phyloP scores from a whole-genome alignment of 1,139 yeast genomes.

The Debaryomyces sp. region DNA sequence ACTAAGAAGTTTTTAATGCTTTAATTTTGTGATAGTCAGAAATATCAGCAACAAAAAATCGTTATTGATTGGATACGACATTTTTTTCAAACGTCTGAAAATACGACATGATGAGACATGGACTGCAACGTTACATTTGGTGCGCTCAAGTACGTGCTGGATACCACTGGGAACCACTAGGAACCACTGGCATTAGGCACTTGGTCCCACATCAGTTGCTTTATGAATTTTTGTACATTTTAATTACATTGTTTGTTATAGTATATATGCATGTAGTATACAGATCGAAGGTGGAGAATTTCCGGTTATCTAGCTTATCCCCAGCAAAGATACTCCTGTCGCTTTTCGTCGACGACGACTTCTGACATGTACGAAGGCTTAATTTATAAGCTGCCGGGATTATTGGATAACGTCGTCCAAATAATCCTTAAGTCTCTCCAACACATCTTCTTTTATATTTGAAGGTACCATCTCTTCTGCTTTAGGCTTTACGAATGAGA shows the following conservation, averaged over 20 bases:
- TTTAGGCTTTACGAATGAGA: slow-evolving; percentile 58
- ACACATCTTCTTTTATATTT: slow-evolving; percentile 59
- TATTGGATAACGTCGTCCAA: slow-evolving; percentile 55
- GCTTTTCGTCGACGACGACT: neutral
- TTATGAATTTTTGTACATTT: neutral
- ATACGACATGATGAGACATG: neutral
- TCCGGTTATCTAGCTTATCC: neutral
- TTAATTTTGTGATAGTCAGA: slow-evolving; percentile 11
- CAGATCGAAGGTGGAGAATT: neutral
- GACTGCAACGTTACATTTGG: neutral
- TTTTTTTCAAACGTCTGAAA: neutral
- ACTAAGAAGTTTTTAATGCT: slow-evolving; percentile 1
- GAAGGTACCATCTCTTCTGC: slow-evolving; percentile 75
- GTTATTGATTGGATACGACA: slow-evolving; percentile 32
- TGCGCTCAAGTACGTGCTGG: neutral
- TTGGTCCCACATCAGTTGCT: too few species aligned
- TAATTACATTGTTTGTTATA: neutral
- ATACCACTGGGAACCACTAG: too few species aligned
- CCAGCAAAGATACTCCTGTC: neutral
- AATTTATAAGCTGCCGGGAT: neutral
- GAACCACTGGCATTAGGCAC: neutral
- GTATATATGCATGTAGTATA: neutral
- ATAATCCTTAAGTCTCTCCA: slow-evolving; percentile 61
- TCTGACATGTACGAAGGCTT: neutral
- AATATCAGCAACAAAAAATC: slow-evolving; percentile 33